Conservation (phyloP, 352 stramenopile species). For the Globisporangium nagaii region DNA sequence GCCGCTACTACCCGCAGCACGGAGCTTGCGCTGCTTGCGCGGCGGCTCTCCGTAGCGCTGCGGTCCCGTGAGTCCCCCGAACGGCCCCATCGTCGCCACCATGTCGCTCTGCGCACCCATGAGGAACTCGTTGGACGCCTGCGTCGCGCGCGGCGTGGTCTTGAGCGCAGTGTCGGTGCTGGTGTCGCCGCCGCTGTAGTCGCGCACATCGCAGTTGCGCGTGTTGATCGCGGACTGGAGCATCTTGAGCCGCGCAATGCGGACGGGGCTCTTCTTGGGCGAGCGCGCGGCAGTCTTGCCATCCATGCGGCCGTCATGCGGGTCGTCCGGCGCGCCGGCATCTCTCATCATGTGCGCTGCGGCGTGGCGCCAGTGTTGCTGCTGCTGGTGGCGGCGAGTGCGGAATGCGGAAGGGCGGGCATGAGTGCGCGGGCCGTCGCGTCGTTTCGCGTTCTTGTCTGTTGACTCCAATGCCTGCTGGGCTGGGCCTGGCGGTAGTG, state of each 20-base stretch:
- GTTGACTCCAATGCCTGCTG: background rate
- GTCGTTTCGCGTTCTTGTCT: no score
- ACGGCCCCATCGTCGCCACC: slow-evolving; percentile 58
- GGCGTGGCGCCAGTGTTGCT: background rate
- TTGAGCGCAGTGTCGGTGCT: background rate
- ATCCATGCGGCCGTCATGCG: background rate
- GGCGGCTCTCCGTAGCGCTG: slow-evolving; percentile 13
- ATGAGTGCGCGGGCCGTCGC: background rate
- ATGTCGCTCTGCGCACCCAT: slow-evolving; percentile 37
- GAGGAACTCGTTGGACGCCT: slow-evolving; percentile 12
- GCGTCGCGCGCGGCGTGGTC: slow-evolving; percentile 5
- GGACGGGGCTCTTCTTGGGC: slow-evolving; percentile 68
- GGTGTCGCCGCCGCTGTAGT: slow-evolving; percentile 15
- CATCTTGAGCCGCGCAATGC: slow-evolving; percentile 76
- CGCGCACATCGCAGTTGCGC: slow-evolving; percentile 62
- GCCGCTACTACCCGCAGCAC: slow-evolving; percentile 7
- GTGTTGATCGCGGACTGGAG: slow-evolving; percentile 79
- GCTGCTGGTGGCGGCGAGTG: background rate
- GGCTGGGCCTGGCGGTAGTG: no score
- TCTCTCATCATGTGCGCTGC: slow-evolving; percentile 16
- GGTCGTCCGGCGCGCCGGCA: background rate
- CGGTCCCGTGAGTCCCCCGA: slow-evolving; percentile 58
- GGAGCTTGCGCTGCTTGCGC: slow-evolving; percentile 29
- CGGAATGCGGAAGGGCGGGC: background rate
- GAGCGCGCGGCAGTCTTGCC: slow-evolving; percentile 19